Percentiles rank a stretch among this genome's conserved stretches.
Evolutionary conservation across 306 rosid genomes (phyloP).

Genomic region (Ormosia emarginata): DNA sequence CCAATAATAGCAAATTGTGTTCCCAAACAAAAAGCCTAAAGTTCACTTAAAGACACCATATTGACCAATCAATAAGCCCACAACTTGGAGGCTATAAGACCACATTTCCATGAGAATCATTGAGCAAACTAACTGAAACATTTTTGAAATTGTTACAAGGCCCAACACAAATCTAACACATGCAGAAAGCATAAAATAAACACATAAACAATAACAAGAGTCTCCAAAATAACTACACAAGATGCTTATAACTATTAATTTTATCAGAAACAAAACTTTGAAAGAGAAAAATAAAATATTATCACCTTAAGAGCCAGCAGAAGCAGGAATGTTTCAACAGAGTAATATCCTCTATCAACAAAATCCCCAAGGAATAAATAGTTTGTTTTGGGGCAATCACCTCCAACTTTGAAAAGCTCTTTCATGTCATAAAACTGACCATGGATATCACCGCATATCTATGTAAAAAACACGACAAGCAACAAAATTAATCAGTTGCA

Average conservation of each 20-base stretch:
- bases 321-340: constrained; percentile 91
- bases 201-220: not conserved
- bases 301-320: constrained; percentile 92
- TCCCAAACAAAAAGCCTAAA: not conserved
- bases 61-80: not conserved
- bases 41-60: not conserved
- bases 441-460: constrained; percentile 99
- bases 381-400: constrained; percentile 95
- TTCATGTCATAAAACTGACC: constrained; percentile 99
- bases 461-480: constrained; percentile 15
- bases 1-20: constrained; percentile 6
- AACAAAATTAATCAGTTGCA: constrained; percentile 7
- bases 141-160: not conserved
- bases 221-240: not conserved
- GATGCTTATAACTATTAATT: not conserved
- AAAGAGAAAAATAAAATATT: not conserved
- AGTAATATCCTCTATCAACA: constrained; percentile 95
- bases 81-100: not conserved
- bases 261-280: not conserved
- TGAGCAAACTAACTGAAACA: not conserved
- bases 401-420: constrained; percentile 99
- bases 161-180: not conserved
- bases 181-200: not conserved
- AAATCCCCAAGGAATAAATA: constrained; percentile 98
- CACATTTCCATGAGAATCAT: constrained; percentile 1